Percentiles rank a stretch among this genome's conserved stretches.
Evolutionary conservation across 129 eudicot genomes (phyloP).

Genomic region (Erigeron canadensis): DNA sequence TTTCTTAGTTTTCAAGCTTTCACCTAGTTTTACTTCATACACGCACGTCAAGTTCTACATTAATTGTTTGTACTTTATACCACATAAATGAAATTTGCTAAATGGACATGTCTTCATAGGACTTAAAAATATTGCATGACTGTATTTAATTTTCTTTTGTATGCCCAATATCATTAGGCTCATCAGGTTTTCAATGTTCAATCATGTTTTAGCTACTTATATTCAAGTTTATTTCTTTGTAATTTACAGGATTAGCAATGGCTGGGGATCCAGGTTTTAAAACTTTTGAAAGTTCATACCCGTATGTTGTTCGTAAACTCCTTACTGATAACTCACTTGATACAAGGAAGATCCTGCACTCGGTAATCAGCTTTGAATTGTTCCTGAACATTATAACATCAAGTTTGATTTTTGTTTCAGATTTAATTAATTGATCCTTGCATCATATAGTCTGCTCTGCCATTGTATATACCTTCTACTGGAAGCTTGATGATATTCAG

Average conservation of each 20-base stretch:
- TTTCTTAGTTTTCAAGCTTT: not conserved
- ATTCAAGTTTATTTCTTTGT: conserved; percentile 8
- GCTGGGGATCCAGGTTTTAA: conserved; percentile 92
- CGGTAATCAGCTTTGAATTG: conserved; percentile 41
- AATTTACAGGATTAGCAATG: conserved; percentile 73
- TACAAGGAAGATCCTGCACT: conserved; percentile 75
- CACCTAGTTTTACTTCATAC: not conserved
- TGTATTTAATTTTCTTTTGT: not conserved
- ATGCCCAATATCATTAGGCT: not conserved
- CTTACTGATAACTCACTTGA: conserved; percentile 77
- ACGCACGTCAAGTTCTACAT: not conserved
- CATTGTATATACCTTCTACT: too few species aligned
- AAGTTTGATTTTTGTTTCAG: not conserved
- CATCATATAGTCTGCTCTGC: not conserved
- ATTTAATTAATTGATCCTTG: not conserved
- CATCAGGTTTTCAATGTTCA: conserved; percentile 10
- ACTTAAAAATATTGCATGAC: not conserved
- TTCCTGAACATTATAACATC: not conserved
- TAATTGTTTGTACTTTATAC: too few species aligned
- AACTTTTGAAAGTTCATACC: conserved; percentile 84
- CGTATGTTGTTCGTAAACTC: conserved; percentile 83
- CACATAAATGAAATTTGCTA: not conserved
- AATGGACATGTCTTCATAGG: not conserved
- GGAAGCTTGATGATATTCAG: too few species aligned
- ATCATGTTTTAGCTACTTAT: conserved; percentile 2